Conservation (phyloP, 805 yeast genomes). For the Candida verbasci region DNA sequence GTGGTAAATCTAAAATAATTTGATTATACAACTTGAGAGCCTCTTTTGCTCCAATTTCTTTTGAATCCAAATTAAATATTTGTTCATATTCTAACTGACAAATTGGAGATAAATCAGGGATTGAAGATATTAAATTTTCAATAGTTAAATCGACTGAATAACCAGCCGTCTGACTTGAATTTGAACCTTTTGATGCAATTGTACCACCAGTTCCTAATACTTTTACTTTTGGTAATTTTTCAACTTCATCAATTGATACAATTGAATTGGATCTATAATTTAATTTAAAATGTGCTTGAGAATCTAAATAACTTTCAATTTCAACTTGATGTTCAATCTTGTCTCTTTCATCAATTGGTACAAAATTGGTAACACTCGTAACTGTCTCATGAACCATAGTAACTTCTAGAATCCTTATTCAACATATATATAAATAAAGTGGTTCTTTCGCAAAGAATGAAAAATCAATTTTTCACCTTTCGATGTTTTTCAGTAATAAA, state of each 20-base stretch:
- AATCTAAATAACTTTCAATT: slow-evolving; percentile 20
- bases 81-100: slow-evolving; percentile 62
- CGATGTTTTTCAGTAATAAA: slow-evolving; percentile 18
- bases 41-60: slow-evolving; percentile 46
- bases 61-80: slow-evolving; percentile 58
- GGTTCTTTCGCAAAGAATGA: no score
- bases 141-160: slow-evolving; percentile 40
- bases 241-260: slow-evolving; percentile 13
- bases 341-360: slow-evolving; percentile 6
- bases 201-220: slow-evolving; percentile 45
- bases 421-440: no score
- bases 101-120: slow-evolving; percentile 52
- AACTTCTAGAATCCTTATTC: no score
- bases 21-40: slow-evolving; percentile 43
- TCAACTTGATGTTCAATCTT: slow-evolving; percentile 8
- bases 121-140: slow-evolving; percentile 47
- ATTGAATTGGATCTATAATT: slow-evolving; percentile 32
- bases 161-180: slow-evolving; percentile 40
- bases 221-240: slow-evolving; percentile 30
- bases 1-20: slow-evolving; percentile 39
- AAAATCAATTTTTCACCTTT: not conserved
- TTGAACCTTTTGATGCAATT: slow-evolving; percentile 39
- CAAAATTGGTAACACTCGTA: slow-evolving; percentile 5
- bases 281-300: slow-evolving; percentile 28
- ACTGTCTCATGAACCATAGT: slow-evolving; percentile 3